A percentile compares a stretch with the other conserved stretches of the same genome.
Conservation (phyloP, 2,329 filamentous ascomycete genomes). For the Ophiostoma pallidulum region DNA sequence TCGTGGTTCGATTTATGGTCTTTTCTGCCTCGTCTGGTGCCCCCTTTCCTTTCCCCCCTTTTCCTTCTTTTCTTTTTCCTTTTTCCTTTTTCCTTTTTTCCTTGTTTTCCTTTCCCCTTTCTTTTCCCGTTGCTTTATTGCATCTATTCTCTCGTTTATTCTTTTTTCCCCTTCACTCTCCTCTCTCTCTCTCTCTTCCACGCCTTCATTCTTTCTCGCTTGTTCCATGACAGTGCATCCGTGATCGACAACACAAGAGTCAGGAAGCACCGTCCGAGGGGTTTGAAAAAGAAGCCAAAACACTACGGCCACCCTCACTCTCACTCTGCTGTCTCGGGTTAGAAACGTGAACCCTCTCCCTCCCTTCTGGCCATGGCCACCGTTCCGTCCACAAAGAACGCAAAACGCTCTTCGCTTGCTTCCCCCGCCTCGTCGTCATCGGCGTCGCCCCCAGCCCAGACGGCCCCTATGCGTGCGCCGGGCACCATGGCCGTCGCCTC, state of each 20-base stretch:
- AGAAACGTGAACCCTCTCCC: neutral
- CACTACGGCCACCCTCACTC: neutral
- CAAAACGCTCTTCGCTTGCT: neutral
- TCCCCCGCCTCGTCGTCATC: neutral
- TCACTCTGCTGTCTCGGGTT: neutral
- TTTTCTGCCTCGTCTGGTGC: no score
- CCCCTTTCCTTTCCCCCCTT: neutral
- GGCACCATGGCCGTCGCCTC: slow-evolving; percentile 2
- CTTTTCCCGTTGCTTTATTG: neutral
- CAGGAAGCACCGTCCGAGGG: neutral
- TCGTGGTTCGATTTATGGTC: no score
- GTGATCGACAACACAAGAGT: neutral
- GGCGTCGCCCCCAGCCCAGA: neutral
- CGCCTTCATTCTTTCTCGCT: neutral
- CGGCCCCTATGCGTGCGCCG: neutral
- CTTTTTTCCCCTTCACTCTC: neutral
- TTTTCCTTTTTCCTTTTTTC: slow-evolving; percentile 2
- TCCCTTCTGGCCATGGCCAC: slow-evolving; percentile 1
- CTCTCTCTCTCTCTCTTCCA: neutral
- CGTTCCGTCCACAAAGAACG: neutral
- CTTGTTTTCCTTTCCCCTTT: neutral
- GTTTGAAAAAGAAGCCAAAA: neutral
- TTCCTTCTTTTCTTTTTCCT: neutral
- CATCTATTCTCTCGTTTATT: neutral
- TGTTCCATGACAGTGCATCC: neutral